phyloP scores from a whole-genome alignment of 352 stramenopile genomes.

The Globisporangium nagaii region DNA sequence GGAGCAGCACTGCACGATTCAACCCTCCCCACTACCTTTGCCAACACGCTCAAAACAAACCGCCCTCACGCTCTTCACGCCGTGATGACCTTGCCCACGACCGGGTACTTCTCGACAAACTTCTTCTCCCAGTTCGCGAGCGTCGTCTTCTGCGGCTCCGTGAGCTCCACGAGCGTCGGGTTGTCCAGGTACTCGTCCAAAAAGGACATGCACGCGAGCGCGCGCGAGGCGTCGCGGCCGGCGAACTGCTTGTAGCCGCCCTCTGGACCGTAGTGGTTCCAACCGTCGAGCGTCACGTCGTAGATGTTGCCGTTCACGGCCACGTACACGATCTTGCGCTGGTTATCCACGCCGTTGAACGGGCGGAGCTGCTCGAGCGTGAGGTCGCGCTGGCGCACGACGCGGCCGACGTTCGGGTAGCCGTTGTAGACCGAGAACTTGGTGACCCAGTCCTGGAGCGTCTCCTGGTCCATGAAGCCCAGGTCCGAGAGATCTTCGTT shows the following conservation, averaged over 20 bases:
- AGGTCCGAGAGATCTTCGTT: conserved; percentile 70
- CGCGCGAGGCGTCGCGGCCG: conserved; percentile 92
- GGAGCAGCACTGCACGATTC: too few relatives aligned
- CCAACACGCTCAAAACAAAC: too few relatives aligned
- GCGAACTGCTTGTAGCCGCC: conserved; percentile 96
- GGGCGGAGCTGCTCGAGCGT: conserved; percentile 81
- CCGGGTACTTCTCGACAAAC: conserved; percentile 93
- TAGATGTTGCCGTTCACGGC: conserved; percentile 93
- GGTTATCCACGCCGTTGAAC: conserved; percentile 79
- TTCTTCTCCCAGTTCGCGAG: conserved; percentile 96
- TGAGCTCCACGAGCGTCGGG: conserved; percentile 87
- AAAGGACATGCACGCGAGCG: conserved; percentile 96
- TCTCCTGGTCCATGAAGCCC: conserved; percentile 81
- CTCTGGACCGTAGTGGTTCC: conserved; percentile 91
- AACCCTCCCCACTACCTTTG: too few relatives aligned
- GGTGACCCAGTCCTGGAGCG: conserved; percentile 90
- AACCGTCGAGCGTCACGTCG: conserved; percentile 94
- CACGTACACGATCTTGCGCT: conserved; percentile 92
- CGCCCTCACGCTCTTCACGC: too few relatives aligned
- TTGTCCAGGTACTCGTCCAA: conserved; percentile 92
- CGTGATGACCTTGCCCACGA: conserved; percentile 83
- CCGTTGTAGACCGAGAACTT: conserved; percentile 96
- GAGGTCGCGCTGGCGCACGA: conserved; percentile 76
- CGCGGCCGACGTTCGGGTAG: conserved; percentile 93
- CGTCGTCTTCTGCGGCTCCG: conserved; percentile 89